Evolutionary conservation across 306 rosid species (phyloP), one percentile per base, ranked within the genome.

Genomic region (Lupinus albus): DNA sequence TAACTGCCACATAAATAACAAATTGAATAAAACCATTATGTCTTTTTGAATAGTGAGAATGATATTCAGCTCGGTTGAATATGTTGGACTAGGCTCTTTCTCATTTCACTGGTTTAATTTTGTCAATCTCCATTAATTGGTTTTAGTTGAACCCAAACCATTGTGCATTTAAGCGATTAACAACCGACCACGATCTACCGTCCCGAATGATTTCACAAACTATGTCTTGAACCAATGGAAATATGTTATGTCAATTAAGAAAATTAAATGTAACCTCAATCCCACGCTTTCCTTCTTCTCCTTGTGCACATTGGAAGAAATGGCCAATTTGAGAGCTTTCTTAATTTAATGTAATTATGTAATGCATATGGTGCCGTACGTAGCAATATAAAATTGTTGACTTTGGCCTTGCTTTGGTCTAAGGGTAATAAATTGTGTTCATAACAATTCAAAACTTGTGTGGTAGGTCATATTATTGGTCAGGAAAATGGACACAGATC

Each of bases 391-490:
- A 61, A 49, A 25, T 36, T 50, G 16, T 17, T 14, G 75, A 68
- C 8, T 69, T 12, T 70, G 64, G 71, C 20, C 33, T 76, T 60
- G 30, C 76, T 76, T 76, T 44, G n/a, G 4, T 11, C 16, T n/a
- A 18, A 35, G 54, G 61, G 76, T 25, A 25, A 52, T 6, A 51
- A 68, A 53, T 18, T 68, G 70, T 68, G 61, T 18, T 52, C 10
- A 33, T 50, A 53, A 45, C 33, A 44, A 47, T 47, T 12, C 56
- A 12, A 46, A 64, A 39, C 57, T 5, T 21, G 33, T 69, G 20
- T 71, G 68, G 78, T 58, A 64, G 73, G 78, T 71, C 64, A 64
- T 64, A 71, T 56, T 48, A n/a, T 71, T 46, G 30, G 21, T 10
- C 32, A 56, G 9, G 35, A 39, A 55, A 56, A n/a, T n/a, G n/a